These are phyloP conservation scores for Eimeria necatrix DNA, from an alignment of 169 alveolate species.

Conservation along the genomic window DNA sequence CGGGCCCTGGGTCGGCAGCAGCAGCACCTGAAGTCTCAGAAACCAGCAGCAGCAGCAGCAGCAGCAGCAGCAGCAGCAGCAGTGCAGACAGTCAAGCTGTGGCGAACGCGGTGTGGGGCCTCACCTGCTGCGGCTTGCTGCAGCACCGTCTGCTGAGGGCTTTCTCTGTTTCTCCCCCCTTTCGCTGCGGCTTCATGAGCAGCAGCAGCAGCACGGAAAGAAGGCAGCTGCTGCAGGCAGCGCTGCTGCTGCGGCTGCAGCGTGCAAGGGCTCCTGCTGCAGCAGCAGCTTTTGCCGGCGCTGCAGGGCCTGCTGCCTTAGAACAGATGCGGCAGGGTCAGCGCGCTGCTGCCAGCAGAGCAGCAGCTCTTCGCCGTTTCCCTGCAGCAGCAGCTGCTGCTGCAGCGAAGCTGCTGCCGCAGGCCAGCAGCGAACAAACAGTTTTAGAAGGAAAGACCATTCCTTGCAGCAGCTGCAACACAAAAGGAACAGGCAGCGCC, in stretches of 20 bases:
- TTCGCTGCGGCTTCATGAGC: not conserved
- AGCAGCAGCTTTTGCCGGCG: not conserved
- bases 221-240: constrained; percentile 58
- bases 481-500: not conserved
- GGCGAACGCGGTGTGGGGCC: constrained; percentile 69
- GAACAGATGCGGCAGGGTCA: not conserved
- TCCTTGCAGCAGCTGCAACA: too few species aligned
- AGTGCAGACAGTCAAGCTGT: constrained; percentile 43
- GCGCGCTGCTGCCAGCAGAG: constrained; percentile 12
- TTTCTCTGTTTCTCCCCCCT: not conserved
- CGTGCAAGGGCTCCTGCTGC: constrained; percentile 18
- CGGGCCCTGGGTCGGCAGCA: constrained; percentile 9
- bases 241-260: constrained; percentile 52
- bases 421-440: not conserved
- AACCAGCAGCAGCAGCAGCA: constrained; percentile 41
- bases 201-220: constrained; percentile 48
- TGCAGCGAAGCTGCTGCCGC: constrained; percentile 1
- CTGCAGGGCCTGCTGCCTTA: not conserved
- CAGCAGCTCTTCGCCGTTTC: not conserved
- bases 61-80: constrained; percentile 45
- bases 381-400: constrained; percentile 6
- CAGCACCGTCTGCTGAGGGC: constrained; percentile 51
- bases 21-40: not conserved
- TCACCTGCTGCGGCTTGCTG: constrained; percentile 70
- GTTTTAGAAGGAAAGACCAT: not conserved